Percentiles rank a stretch among this genome's conserved stretches.
Conservation (phyloP, 1,139 yeast species). For the Hyphopichia fennica region DNA sequence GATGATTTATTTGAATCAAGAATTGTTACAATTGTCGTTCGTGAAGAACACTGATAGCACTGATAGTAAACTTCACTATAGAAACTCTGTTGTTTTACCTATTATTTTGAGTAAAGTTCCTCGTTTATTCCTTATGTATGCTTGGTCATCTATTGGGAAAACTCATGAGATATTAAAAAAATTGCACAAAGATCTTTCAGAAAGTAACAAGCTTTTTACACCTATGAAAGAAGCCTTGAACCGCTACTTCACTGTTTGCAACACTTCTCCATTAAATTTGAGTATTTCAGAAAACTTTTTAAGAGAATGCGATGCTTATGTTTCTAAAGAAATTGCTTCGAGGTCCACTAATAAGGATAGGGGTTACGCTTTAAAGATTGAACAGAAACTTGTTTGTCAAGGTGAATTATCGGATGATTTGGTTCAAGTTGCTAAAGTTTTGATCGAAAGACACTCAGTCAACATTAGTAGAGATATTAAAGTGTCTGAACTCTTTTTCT, state of each 20-base stretch:
- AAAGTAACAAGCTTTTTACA: conserved; percentile 41
- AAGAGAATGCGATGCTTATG: conserved; percentile 45
- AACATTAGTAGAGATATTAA: conserved; percentile 40
- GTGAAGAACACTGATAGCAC: conserved; percentile 17
- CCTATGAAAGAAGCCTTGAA: conserved; percentile 58
- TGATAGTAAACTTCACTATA: conserved; percentile 23
- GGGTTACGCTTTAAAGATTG: conserved; percentile 44
- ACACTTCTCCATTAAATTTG: conserved; percentile 57
- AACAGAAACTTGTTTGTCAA: conserved; percentile 66
- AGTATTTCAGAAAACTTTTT: conserved; percentile 63
- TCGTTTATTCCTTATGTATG: conserved; percentile 64
- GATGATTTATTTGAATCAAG: conserved; percentile 66
- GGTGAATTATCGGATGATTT: conserved; percentile 57
- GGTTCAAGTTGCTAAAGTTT: conserved; percentile 25
- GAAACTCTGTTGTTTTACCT: conserved; percentile 48
- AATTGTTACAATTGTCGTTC: conserved; percentile 46
- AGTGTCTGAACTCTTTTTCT: conserved; percentile 56
- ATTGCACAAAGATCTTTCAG: conserved; percentile 43
- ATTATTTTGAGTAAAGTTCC: conserved; percentile 68
- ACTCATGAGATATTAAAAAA: conserved; percentile 59
- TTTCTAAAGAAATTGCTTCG: conserved; percentile 29
- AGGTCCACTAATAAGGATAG: conserved; percentile 27
- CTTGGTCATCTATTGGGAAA: conserved; percentile 67
- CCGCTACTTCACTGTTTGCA: conserved; percentile 53
- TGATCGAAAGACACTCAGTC: conserved; percentile 33